Base-by-base conservation (phyloP, 768 basidiomycete genomes). In the Amanita pseudoporphyria region DNA sequence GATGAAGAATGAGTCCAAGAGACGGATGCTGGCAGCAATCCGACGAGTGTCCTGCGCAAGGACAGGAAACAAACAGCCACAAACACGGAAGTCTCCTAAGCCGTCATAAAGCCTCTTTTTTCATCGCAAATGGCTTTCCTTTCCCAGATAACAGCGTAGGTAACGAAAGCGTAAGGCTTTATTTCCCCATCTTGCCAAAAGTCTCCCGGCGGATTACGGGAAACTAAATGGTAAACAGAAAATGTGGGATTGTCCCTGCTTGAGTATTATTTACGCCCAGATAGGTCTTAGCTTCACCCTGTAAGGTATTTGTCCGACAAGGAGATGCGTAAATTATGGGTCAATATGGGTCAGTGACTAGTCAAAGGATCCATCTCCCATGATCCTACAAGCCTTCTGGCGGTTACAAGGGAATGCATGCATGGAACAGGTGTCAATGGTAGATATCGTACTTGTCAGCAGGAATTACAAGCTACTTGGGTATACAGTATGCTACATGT, bases 131-230 rank as follows among this genome's bases (percentile, higher is more conserved):
- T n/a, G n/a, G n/a, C n/a, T n/a, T n/a, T n/a, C n/a, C n/a, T n/a
- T n/a, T n/a, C n/a, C n/a, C n/a, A n/a, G 14, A 97, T 19, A 97
- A 70, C 2, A 97, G 76, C 1, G 92, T 94, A 3, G 94, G 91
- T 10, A 81, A 59, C 1, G 70, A 56, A 0, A 78, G 71, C 13
- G 85, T 82, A 30, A 95, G 70, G 12, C 41, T 26, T n/a, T 31
- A 39, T 16, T 24, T 33, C 38, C 14, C 79, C 52, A 7, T 69
- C 60, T 61, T 9, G 54, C 49, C 3, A 73, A 57, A 19, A 76
- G 62, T 0, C 65, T 59, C 6, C 66, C 65, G 64, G 79, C 19
- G 97, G 76, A 63, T 98, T 95, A 3, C 74, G 74, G 0, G 91
- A 80, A 1, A 93, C 58, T 14, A 97, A 74, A 56, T 82, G 76